Base-by-base conservation (phyloP, 225 moss, liverwort and hornwort genomes). In the Bryum argenteum region DNA sequence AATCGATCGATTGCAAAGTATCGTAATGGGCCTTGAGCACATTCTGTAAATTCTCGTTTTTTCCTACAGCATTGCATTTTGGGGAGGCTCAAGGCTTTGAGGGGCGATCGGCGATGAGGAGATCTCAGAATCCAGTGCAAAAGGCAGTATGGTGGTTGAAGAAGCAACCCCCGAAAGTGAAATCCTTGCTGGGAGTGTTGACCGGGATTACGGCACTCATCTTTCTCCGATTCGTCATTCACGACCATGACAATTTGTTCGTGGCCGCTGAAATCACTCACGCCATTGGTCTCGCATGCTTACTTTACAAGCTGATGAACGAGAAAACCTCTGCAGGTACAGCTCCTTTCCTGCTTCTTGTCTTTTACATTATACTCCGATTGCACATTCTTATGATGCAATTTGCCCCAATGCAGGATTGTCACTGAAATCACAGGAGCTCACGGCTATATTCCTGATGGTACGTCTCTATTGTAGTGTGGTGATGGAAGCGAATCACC, bases 381-480 rank as follows among this genome's bases (percentile, higher is more conserved):
- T 40, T 51, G 39, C 57, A 67, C 40, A 19, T 26, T 41, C 33
- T 22, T 40, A 10, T 11, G 41, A 43, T 21, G n/a, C n/a, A n/a
- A 0, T 62, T 61, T 26, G 54, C 5, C 7, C 3, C 5, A 26
- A 62, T 81, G 77, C 90, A 97, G 94, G 94, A 14, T 65, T 97
- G 61, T 97, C 94, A 38, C 80, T 97, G 12, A 97, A 97, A 75
- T 87, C 97, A n/a, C 97, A 97, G 77, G 94, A 94, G 83, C 89
- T 94, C 63, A 97, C 97, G 10, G 91, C 90, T 11, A 81, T 97
- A 51, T 97, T 97, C 78, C 65, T 97, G 76, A 91, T 85, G 76
- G 97, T 90, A 65, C 88, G 94, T 33, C 92, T 97, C 33, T 97
- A 94, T 73, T 97, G 97, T 85, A 97, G 97, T 80, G 65, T 97